phyloP scores from a whole-genome alignment of 768 basidiomycete genomes.

The Rhodotorula paludigena region DNA sequence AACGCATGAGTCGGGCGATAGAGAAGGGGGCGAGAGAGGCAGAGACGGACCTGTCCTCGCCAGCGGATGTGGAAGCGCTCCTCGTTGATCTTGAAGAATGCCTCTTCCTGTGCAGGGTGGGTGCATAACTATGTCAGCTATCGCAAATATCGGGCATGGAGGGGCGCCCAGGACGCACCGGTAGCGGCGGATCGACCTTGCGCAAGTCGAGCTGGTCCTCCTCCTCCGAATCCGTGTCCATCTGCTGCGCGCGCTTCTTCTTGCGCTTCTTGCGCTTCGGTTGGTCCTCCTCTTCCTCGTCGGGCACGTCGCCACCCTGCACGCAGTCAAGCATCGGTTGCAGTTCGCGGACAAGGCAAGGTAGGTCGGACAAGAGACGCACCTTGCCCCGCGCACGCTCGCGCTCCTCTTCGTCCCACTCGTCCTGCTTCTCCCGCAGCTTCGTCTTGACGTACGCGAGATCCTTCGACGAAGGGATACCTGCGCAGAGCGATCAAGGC shows the following conservation, averaged over 20 bases:
- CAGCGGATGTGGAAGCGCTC: conserved; percentile 80
- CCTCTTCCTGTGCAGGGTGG: conserved; percentile 52
- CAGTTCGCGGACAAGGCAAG: too few relatives aligned
- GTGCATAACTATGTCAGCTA: not conserved
- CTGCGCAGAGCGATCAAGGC: conserved; percentile 42
- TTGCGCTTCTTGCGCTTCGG: conserved; percentile 39
- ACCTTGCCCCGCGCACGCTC: conserved; percentile 63
- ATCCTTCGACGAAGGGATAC: conserved; percentile 76
- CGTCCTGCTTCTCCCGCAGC: conserved; percentile 15
- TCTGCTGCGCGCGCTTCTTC: conserved; percentile 2
- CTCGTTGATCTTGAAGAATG: conserved; percentile 77
- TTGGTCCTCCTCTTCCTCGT: conserved; percentile 48
- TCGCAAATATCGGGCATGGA: not conserved
- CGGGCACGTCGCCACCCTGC: not conserved
- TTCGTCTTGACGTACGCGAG: conserved; percentile 64
- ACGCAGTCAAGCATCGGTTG: not conserved
- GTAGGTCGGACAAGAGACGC: conserved; percentile 47
- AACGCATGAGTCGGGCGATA: not conserved
- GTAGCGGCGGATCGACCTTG: conserved; percentile 59
- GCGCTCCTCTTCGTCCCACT: conserved; percentile 59
- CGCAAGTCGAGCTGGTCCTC: conserved; percentile 30
- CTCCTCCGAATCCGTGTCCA: conserved; percentile 1
- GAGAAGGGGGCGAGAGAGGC: too few relatives aligned
- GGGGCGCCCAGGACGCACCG: not conserved
- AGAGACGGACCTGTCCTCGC: conserved; percentile 48